phyloP scores from a whole-genome alignment of 73 alveolate species.

The Strombidium stylifer region DNA sequence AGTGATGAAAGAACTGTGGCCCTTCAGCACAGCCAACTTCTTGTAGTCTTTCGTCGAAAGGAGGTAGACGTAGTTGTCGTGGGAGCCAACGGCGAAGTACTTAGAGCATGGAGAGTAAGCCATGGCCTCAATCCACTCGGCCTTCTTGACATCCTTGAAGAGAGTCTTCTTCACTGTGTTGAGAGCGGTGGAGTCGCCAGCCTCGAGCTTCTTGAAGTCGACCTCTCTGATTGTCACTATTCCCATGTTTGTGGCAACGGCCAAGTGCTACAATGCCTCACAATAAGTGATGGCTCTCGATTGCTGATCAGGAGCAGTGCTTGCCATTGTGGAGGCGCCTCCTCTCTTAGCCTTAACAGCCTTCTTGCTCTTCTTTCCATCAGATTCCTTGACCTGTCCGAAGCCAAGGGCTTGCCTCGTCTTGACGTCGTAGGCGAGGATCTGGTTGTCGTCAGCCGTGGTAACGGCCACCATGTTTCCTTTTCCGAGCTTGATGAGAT shows the following conservation, averaged over 20 bases:
- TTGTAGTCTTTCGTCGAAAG: neutral
- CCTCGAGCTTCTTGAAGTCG: neutral
- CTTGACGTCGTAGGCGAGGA: conserved; percentile 33
- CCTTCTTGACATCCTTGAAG: conserved; percentile 21
- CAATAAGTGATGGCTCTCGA: conserved; percentile 76
- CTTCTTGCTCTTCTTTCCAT: neutral
- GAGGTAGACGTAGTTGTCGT: conserved; percentile 57
- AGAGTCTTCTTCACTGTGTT: conserved; percentile 17
- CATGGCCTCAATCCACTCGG: conserved; percentile 78
- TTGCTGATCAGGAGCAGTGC: conserved; percentile 57
- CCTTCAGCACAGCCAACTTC: conserved; percentile 53
- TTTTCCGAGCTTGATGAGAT: conserved; percentile 21
- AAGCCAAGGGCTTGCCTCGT: neutral
- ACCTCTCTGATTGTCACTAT: conserved; percentile 65
- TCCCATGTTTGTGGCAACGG: conserved; percentile 90
- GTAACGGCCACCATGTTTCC: conserved; percentile 21
- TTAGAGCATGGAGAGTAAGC: conserved; percentile 38
- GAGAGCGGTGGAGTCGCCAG: neutral
- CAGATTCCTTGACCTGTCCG: conserved; percentile 32
- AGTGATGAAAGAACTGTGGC: conserved; percentile 86
- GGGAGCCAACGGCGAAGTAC: conserved; percentile 73
- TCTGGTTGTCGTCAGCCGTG: conserved; percentile 58
- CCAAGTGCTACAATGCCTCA: conserved; percentile 66
- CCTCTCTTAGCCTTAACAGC: conserved; percentile 1
- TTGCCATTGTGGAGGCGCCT: conserved; percentile 69